Conservation (phyloP, 129 eudicot genomes). For the Rutidosis leptorrhynchoides region DNA sequence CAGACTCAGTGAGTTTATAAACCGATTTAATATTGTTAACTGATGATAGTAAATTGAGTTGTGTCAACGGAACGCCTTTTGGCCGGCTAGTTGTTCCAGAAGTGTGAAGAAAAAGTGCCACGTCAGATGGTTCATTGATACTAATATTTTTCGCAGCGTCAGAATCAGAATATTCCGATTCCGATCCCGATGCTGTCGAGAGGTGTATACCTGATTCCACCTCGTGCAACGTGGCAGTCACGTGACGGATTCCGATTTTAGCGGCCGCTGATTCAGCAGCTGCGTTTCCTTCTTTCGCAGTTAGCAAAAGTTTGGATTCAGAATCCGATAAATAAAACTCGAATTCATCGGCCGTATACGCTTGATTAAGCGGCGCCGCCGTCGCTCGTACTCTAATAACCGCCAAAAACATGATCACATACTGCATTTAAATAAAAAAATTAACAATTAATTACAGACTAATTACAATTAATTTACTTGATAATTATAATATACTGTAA, state of each 20-base stretch:
- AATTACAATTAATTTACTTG: too few species aligned
- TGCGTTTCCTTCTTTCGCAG: slow-evolving; percentile 64
- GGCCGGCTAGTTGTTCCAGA: slow-evolving; percentile 98
- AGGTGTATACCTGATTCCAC: slow-evolving; percentile 43
- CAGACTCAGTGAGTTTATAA: slow-evolving; percentile 69
- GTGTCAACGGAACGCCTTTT: slow-evolving; percentile 87
- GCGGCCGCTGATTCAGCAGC: slow-evolving; percentile 79
- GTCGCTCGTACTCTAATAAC: slow-evolving; percentile 84
- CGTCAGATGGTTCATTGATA: slow-evolving; percentile 72
- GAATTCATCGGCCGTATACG: slow-evolving; percentile 86
- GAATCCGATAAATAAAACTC: slow-evolving; percentile 91
- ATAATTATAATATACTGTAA: too few species aligned
- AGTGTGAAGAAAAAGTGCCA: slow-evolving; percentile 81
- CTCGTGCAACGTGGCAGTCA: slow-evolving; percentile 47
- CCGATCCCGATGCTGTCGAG: slow-evolving; percentile 38
- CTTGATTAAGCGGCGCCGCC: slow-evolving; percentile 87
- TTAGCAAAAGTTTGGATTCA: slow-evolving; percentile 65
- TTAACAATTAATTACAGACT: too few species aligned
- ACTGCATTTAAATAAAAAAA: too few species aligned
- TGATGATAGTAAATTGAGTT: slow-evolving; percentile 66
- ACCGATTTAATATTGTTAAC: slow-evolving; percentile 72
- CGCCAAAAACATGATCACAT: slow-evolving; percentile 73
- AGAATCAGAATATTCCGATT: too few species aligned
- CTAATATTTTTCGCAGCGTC: slow-evolving; percentile 29
- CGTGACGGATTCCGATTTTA: slow-evolving; percentile 63